Evolutionary conservation across 1,284 basidiomycete species (phyloP).

Genomic region (Lentinus polychrous): DNA sequence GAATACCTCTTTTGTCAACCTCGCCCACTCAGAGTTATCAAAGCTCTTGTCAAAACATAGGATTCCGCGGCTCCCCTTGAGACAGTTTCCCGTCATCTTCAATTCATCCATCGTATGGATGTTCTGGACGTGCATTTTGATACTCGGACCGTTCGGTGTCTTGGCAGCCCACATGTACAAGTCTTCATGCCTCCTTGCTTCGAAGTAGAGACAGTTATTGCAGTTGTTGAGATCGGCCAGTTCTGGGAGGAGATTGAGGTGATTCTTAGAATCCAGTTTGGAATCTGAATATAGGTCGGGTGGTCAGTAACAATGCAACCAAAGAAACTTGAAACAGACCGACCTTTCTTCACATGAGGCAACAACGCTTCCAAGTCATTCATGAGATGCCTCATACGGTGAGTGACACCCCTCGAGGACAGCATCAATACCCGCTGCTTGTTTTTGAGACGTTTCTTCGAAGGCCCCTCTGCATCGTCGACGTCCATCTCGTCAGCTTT

Average conservation of each 20-base stretch:
- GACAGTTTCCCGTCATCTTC: conserved; percentile 99
- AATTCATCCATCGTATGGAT: conserved; percentile 99
- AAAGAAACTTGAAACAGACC: conserved; percentile 16
- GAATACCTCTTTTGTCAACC: conserved; percentile 90
- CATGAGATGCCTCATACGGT: conserved; percentile 97
- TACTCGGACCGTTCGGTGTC: conserved; percentile 94
- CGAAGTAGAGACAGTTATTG: conserved; percentile 97
- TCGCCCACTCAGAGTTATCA: conserved; percentile 85
- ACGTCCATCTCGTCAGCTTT: conserved; percentile 51
- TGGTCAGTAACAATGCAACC: background rate
- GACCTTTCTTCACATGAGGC: conserved; percentile 96
- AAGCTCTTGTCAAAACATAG: conserved; percentile 92
- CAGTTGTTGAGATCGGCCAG: conserved; percentile 97
- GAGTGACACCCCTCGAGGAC: conserved; percentile 91
- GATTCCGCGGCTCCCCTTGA: conserved; percentile 92
- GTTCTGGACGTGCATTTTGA: conserved; percentile 98
- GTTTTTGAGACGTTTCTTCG: conserved; percentile 61
- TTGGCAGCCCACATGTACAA: conserved; percentile 97
- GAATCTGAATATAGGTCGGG: conserved; percentile 56
- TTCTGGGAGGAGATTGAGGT: conserved; percentile 91
- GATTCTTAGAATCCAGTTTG: conserved; percentile 96
- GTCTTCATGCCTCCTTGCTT: conserved; percentile 93
- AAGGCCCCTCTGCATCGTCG: conserved; percentile 32
- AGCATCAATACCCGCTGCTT: conserved; percentile 88
- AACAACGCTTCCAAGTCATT: conserved; percentile 87